Conservation (phyloP, 768 basidiomycete genomes). For the Termitomyces heimii region DNA sequence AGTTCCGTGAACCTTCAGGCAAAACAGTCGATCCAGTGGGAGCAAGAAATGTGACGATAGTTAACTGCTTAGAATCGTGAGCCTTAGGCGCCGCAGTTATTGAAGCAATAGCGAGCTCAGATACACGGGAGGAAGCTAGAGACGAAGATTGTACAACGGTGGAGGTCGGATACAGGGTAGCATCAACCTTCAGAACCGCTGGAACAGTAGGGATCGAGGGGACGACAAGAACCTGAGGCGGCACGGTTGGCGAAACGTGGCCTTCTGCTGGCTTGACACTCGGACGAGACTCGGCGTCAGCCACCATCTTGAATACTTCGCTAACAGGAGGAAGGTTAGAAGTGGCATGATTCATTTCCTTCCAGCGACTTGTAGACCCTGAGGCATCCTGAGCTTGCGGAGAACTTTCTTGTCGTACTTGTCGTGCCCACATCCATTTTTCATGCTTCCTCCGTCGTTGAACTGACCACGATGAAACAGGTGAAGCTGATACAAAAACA, state of each 20-base stretch:
- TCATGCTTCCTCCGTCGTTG: background rate
- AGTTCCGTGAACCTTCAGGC: background rate
- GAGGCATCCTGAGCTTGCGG: background rate
- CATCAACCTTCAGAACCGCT: background rate
- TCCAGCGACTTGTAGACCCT: background rate
- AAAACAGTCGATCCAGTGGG: background rate
- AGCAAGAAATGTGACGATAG: background rate
- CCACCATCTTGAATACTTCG: constrained; percentile 13
- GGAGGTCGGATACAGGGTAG: background rate
- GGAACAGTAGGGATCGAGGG: background rate
- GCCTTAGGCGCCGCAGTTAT: background rate
- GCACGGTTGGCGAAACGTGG: background rate
- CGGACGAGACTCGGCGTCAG: background rate
- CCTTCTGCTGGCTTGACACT: background rate
- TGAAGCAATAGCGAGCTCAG: background rate
- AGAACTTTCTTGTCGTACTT: background rate
- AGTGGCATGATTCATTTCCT: background rate
- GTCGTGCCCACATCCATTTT: constrained; percentile 1
- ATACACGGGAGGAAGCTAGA: background rate
- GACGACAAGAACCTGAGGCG: background rate
- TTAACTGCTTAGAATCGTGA: background rate
- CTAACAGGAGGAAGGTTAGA: constrained; percentile 9
- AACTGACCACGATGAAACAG: background rate
- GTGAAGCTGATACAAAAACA: background rate
- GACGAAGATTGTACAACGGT: background rate